Percentiles rank a stretch among this genome's conserved stretches.
Evolutionary conservation across 345 rosid species (phyloP).

Genomic region (Heritiera littoralis): DNA sequence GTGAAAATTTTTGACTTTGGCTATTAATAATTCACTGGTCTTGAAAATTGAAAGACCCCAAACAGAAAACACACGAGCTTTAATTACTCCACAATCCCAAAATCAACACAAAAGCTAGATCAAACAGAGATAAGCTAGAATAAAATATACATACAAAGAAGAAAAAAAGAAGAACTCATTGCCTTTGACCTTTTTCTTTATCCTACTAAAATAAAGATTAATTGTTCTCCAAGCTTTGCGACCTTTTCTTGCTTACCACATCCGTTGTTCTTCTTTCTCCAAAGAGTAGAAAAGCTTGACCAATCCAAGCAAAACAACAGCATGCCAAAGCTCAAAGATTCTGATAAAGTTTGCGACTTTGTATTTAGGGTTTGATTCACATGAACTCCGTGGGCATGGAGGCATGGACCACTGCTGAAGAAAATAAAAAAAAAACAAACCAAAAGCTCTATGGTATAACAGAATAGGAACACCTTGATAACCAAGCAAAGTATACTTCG

Average conservation of each 20-base stretch:
- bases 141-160: neutral
- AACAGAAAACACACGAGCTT: neutral
- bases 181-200: neutral
- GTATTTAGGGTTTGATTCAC: neutral
- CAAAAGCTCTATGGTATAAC: neutral
- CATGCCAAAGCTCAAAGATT: neutral
- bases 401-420: slow-evolving; percentile 5
- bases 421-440: neutral
- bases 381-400: neutral
- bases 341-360: neutral
- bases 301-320: neutral
- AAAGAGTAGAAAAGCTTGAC: neutral
- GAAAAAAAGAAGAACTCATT: neutral
- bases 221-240: slow-evolving; percentile 17
- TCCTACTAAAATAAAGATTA: neutral
- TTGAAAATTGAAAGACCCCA: neutral
- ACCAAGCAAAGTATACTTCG: slow-evolving; percentile 8
- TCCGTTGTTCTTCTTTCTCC: neutral
- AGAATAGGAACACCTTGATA: neutral
- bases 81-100: neutral
- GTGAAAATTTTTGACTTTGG: neutral
- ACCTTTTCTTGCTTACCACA: neutral
- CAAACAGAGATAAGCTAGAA: neutral
- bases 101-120: neutral
- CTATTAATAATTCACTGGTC: neutral